These are phyloP conservation scores for Pyrenophora tritici-repentis DNA, from an alignment of 2,329 filamentous ascomycete genomes.

Conservation along the genomic window DNA sequence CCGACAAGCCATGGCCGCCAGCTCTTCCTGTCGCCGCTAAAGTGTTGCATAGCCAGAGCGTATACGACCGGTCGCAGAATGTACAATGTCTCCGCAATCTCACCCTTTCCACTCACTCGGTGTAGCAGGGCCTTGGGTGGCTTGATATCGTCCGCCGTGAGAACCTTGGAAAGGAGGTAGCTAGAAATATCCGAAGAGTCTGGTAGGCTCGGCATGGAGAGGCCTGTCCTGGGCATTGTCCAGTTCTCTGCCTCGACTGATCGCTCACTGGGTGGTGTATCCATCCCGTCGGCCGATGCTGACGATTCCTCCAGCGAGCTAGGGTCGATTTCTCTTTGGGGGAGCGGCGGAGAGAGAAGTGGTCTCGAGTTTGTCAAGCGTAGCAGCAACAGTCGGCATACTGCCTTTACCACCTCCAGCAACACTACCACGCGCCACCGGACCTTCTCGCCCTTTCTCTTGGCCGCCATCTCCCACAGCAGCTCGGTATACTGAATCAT, in stretches of 20 bases:
- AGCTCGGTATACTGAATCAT: conserved; percentile 94
- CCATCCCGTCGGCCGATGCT: conserved; percentile 53
- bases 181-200: conserved; percentile 79
- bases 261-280: conserved; percentile 49
- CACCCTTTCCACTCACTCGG: conserved; percentile 72
- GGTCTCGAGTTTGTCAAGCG: conserved; percentile 82
- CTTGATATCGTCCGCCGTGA: conserved; percentile 96
- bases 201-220: conserved; percentile 82
- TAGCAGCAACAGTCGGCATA: conserved; percentile 80
- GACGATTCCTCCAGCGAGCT: conserved; percentile 60
- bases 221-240: conserved; percentile 92
- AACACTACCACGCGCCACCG: conserved; percentile 88
- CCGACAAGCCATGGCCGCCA: conserved; percentile 95
- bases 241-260: conserved; percentile 61
- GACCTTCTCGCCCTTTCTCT: conserved; percentile 77
- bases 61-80: conserved; percentile 89
- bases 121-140: conserved; percentile 86
- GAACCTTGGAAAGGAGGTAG: conserved; percentile 85
- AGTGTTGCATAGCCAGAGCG: conserved; percentile 78
- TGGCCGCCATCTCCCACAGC: conserved; percentile 96
- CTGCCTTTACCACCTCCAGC: conserved; percentile 82
- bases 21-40: conserved; percentile 71
- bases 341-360: conserved; percentile 80
- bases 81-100: conserved; percentile 86
- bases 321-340: conserved; percentile 81